Evolutionary conservation across 1,284 basidiomycete genomes (phyloP), one percentile per base, ranked within the genome.

Genomic region (Pseudozyma flocculosa): DNA sequence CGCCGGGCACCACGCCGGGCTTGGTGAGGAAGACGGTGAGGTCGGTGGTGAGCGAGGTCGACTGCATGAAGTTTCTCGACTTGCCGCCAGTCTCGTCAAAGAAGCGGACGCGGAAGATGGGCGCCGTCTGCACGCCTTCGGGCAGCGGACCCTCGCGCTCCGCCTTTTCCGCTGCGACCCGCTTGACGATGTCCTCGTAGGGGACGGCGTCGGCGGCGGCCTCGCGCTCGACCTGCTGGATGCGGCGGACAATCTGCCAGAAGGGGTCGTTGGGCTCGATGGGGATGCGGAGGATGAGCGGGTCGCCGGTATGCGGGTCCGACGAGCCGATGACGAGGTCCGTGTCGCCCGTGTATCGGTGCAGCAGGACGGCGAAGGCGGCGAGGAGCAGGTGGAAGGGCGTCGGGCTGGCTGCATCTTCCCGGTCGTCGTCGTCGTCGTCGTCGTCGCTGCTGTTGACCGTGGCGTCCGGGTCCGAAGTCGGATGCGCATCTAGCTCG

Each of bases 281-380:
- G 24, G 88, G 85, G 51, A 97, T 81, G 38, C 92, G 86, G 47
- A 98, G 84, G 32, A 97, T 84, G 38, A 97, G 82, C 8, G 93
- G 92, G 55, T 89, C 85, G 34, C 85, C 84, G 2, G 85, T 85
- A n/a, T 85, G 82, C 10, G 78, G 75, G 23, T 72, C 88, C 17
- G 91, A 93, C 1, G 92, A 92, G 45, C 90, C 93, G 68, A 98
- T 88, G 58, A 97, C 84, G 61, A 99, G 83, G 71, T 96, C 92
- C 14, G 88, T 93, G 79, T 99, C 95, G 46, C 90, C 92, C 0
- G 95, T 97, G 81, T 93, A 96, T 39, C 95, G 84, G 81, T 97
- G 92, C 14, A 99, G 82, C 32, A 98, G 83, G 34, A 95, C 88
- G 21, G 86, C 84, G 79, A 98, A 96, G 0, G 93, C 88, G 18